Conservation (phyloP, 75 land plant genomes). For the Gnetum montanum region DNA sequence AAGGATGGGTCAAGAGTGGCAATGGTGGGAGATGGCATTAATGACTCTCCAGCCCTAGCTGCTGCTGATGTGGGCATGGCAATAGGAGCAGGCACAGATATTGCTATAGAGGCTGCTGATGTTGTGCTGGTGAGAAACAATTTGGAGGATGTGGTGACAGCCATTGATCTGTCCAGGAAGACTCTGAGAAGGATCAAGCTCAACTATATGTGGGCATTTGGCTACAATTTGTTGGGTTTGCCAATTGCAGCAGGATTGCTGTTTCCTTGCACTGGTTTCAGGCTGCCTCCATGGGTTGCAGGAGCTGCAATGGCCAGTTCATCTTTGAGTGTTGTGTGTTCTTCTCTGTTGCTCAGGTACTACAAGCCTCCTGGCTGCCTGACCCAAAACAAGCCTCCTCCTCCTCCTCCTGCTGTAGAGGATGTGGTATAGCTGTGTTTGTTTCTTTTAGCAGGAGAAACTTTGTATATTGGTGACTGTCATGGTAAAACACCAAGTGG, state of each 20-base stretch:
- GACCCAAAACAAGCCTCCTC: no score
- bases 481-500: no score
- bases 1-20: conserved; percentile 23
- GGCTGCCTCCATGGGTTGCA: conserved; percentile 47
- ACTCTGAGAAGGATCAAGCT: conserved; percentile 29
- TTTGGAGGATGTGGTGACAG: conserved; percentile 41
- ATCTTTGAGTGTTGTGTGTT: conserved; percentile 46
- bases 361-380: conserved; percentile 32
- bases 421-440: no score
- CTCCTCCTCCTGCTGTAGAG: no score
- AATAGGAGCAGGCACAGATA: conserved; percentile 49
- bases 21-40: conserved; percentile 57
- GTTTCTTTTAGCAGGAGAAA: no score
- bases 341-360: conserved; percentile 29
- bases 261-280: conserved; percentile 28
- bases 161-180: conserved; percentile 36
- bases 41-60: conserved; percentile 47
- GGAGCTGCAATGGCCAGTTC: conserved; percentile 51
- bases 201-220: conserved; percentile 45
- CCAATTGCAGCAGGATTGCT: conserved; percentile 47
- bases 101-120: conserved; percentile 51
- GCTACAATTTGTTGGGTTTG: conserved; percentile 47
- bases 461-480: no score
- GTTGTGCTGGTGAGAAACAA: conserved; percentile 44
- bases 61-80: conserved; percentile 53